phyloP scores from a whole-genome alignment of 257 asterid genomes.

The Fraxinus excelsior region DNA sequence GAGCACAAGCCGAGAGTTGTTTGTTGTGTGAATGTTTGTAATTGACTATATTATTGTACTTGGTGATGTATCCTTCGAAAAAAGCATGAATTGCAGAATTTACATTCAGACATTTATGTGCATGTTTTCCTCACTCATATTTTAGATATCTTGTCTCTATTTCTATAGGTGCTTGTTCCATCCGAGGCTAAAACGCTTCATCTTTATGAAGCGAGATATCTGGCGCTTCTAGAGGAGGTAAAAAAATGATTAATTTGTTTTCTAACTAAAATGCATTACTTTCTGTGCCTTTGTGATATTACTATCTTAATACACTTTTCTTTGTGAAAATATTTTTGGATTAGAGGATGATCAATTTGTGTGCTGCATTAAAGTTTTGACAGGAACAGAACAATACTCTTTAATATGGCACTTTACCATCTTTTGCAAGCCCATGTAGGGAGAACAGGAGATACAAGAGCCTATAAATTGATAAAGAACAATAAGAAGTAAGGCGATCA shows the following conservation, averaged over 20 bases:
- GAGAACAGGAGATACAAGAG: background rate
- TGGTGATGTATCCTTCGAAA: background rate
- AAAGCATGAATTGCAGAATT: background rate
- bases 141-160: background rate
- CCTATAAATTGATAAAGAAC: too few relatives aligned
- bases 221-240: slow-evolving; percentile 85
- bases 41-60: background rate
- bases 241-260: background rate
- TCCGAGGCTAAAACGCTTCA: slow-evolving; percentile 75
- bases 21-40: background rate
- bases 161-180: slow-evolving; percentile 69
- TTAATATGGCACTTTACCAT: background rate
- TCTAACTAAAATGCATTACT: background rate
- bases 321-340: background rate
- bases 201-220: slow-evolving; percentile 80
- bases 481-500: too few relatives aligned
- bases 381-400: background rate
- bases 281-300: background rate
- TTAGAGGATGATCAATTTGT: background rate
- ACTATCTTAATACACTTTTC: background rate
- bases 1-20: background rate
- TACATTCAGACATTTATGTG: background rate
- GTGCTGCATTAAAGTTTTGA: background rate
- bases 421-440: background rate
- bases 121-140: background rate